A percentile compares a stretch with the other conserved stretches of the same genome.
Evolutionary conservation across 345 rosid species (phyloP).

Genomic region (Heritiera fomes): DNA sequence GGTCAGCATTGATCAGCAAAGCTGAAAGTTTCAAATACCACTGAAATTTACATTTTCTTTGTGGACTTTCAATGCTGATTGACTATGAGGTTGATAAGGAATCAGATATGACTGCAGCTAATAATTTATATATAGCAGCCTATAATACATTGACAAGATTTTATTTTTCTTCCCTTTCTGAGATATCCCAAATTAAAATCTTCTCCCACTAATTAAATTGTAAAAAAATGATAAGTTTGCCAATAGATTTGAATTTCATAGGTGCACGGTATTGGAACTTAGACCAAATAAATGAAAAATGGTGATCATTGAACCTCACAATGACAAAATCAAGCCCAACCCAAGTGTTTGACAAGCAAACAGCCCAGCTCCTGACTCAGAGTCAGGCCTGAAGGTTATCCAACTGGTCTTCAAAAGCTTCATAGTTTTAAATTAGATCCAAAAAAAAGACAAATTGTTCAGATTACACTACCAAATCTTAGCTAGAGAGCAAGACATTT

Average conservation of each 20-base stretch:
- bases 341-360: background rate
- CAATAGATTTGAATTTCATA: background rate
- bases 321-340: slow-evolving; percentile 2
- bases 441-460: background rate
- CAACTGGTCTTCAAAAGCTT: background rate
- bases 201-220: background rate
- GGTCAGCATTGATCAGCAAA: slow-evolving; percentile 5
- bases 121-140: background rate
- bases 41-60: background rate
- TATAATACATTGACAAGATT: background rate
- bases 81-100: slow-evolving; percentile 3
- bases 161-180: background rate
- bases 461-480: too few species aligned
- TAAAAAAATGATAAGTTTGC: background rate
- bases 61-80: background rate
- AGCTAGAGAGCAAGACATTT: background rate
- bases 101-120: background rate
- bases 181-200: slow-evolving; percentile 9
- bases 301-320: background rate
- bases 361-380: background rate
- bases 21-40: background rate
- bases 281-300: background rate
- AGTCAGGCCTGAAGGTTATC: background rate
- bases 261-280: background rate
- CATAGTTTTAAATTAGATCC: background rate